phyloP scores from a whole-genome alignment of 75 land plant genomes.

The Picea glauca region DNA sequence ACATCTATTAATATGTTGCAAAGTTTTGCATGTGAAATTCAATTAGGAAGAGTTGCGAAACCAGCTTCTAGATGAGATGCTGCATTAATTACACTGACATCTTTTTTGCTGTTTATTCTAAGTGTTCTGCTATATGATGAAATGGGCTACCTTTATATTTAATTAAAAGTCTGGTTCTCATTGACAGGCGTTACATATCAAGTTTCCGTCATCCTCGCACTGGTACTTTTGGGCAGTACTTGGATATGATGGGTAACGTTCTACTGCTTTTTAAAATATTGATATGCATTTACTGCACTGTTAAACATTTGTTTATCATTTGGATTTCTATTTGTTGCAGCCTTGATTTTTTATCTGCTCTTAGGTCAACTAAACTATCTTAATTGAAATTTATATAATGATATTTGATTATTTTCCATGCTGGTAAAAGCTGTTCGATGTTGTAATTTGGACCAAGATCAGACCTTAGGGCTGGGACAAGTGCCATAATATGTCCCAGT shows the following conservation, averaged over 20 bases:
- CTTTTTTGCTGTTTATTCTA: neutral
- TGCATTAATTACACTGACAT: neutral
- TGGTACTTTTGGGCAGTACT: constrained; percentile 54
- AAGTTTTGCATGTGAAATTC: neutral
- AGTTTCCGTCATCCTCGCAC: constrained; percentile 58
- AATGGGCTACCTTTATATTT: neutral
- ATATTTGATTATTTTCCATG: too few species aligned
- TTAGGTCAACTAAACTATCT: too few species aligned
- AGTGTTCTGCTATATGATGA: neutral
- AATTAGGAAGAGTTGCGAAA: neutral
- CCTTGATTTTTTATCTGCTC: too few species aligned
- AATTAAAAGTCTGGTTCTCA: neutral
- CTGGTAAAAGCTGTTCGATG: too few species aligned
- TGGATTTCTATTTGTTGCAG: too few species aligned
- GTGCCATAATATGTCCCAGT: neutral
- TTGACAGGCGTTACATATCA: constrained; percentile 80
- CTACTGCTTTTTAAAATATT: neutral
- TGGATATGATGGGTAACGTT: constrained; percentile 68
- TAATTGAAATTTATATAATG: too few species aligned
- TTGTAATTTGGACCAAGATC: neutral
- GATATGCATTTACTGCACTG: too few species aligned
- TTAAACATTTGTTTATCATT: too few species aligned
- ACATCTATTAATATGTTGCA: neutral
- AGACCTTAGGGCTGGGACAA: neutral
- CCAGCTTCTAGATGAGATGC: neutral